Conservation (phyloP, 2,329 filamentous ascomycete genomes). For the Nigrograna mackinnonii region DNA sequence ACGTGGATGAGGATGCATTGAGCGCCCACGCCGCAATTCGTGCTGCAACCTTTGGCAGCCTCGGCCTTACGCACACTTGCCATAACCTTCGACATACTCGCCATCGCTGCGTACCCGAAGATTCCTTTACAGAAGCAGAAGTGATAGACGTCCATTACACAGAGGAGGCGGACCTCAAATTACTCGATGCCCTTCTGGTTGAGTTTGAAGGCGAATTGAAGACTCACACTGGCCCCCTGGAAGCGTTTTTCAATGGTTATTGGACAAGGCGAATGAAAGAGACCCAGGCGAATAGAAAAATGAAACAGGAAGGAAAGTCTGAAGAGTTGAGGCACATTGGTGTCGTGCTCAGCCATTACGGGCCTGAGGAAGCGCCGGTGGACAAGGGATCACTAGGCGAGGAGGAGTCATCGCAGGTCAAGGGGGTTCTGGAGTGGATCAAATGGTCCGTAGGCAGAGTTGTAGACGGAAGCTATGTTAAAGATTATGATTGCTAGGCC, state of each 20-base stretch:
- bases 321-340: too few relatives aligned
- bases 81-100: background rate
- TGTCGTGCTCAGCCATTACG: too few relatives aligned
- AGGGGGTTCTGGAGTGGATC: too few relatives aligned
- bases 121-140: background rate
- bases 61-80: background rate
- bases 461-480: too few relatives aligned
- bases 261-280: background rate
- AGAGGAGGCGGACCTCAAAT: background rate
- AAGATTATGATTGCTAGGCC: too few relatives aligned
- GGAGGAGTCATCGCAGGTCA: too few relatives aligned
- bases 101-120: too few relatives aligned
- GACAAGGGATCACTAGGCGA: too few relatives aligned
- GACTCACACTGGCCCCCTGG: background rate
- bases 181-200: background rate
- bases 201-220: background rate
- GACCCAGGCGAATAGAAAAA: too few relatives aligned
- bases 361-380: too few relatives aligned
- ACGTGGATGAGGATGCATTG: background rate
- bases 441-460: too few relatives aligned
- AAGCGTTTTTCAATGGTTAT: background rate
- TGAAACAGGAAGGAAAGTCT: too few relatives aligned
- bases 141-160: background rate
- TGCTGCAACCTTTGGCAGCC: background rate
- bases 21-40: background rate